Percentiles rank a stretch among this genome's conserved stretches.
Conservation (phyloP, 306 rosid species). For the Vigna mungo region DNA sequence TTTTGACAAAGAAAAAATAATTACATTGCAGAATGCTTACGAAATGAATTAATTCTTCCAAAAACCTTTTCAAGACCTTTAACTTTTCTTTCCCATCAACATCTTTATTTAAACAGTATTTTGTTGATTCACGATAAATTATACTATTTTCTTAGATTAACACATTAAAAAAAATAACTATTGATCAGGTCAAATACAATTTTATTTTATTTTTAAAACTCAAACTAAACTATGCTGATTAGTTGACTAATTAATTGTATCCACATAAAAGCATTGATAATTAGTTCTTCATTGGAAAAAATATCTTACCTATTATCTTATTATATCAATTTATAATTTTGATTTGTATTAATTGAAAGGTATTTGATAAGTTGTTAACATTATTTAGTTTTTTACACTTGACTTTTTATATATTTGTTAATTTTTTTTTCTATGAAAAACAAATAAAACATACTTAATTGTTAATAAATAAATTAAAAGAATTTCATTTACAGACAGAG, state of each 20-base stretch:
- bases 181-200: too few species aligned
- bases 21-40: conserved; percentile 2
- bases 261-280: too few species aligned
- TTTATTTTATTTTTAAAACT: background rate
- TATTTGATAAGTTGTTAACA: background rate
- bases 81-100: background rate
- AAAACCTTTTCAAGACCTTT: background rate
- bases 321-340: background rate
- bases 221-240: too few species aligned
- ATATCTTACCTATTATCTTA: background rate
- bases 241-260: too few species aligned
- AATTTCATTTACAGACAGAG: too few species aligned
- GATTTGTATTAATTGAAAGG: background rate
- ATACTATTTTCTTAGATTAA: background rate
- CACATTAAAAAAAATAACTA: too few species aligned
- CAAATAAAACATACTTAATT: too few species aligned
- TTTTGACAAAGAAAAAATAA: background rate
- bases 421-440: background rate
- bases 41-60: background rate
- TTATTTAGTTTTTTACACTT: background rate
- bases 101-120: too few species aligned
- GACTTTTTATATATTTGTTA: too few species aligned
- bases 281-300: too few species aligned
- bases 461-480: too few species aligned
- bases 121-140: too few species aligned